Evolutionary conservation across 331 rosid genomes (phyloP), one percentile per base, ranked within the genome.

Genomic region (Ulmus americana): DNA sequence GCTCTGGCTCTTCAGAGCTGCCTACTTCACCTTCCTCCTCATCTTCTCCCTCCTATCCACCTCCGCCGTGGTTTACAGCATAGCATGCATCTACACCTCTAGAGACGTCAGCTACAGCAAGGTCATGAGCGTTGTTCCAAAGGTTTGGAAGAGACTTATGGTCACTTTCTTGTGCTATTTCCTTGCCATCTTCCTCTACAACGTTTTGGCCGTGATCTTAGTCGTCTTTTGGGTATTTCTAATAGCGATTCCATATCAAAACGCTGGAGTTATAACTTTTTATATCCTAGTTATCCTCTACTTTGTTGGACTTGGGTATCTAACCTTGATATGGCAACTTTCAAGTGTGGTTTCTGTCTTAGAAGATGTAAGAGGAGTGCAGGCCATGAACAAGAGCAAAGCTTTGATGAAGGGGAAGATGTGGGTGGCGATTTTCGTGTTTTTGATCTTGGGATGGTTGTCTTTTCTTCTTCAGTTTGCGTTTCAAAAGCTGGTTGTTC

Each of bases 301-400:
- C 48, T 50, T 74, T 50, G 5, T 74, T 5, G 78, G 78, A 0
- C 16, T 60, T 38, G 44, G 60, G 8, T 74, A 61, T 6, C 15
- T 74, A 11, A 38, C 47, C 68, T 10, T 67, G 11, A 58, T 74
- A n/a, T 74, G 78, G 78, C 64, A 74, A 41, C 6, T 74, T 63
- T 72, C 78, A 7, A 67, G 58, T 2, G 78, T 74, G 20, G 64
- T 74, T 0, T 66, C 78, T 0, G 78, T 74, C 18, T 45, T 74
- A 18, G 78, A 74, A 22, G 69, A 74, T 67, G 68, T 39, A 0
- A 46, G 53, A 28, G 78, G 78, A 39, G 45, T 67, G 15, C 50
- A 68, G 46, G 70, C 73, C 5, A 45, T 74, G 70, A 12, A 38
- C n/a, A 74, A 74, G 70, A 67, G 70, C n/a, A 74, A 61, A 53